These are phyloP conservation scores for Saccharomycopsis sp. DNA, from an alignment of 805 yeast genomes.

Conservation along the genomic window DNA sequence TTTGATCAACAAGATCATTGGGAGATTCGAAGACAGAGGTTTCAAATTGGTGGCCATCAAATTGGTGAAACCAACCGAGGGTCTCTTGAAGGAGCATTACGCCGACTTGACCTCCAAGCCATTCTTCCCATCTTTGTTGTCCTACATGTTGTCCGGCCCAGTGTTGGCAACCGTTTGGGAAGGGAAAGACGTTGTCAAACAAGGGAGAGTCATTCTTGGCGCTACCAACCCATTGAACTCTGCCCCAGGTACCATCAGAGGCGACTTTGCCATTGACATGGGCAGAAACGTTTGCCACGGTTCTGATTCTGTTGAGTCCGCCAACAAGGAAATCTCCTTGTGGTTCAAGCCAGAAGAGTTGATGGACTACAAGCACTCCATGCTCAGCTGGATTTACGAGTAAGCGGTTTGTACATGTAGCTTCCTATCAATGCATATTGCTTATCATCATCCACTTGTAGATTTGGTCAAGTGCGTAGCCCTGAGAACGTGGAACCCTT, in stretches of 20 bases:
- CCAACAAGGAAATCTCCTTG: conserved; percentile 87
- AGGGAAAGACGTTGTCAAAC: conserved; percentile 99
- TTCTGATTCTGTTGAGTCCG: conserved; percentile 97
- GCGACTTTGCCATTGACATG: conserved; percentile 96
- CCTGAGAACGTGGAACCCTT: too few relatives aligned
- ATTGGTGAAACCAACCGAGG: conserved; percentile 80
- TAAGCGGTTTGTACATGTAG: too few relatives aligned
- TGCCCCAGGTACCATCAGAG: conserved; percentile 99
- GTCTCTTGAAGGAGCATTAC: conserved; percentile 86
- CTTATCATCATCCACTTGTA: too few relatives aligned
- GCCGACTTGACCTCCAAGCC: conserved; percentile 92
- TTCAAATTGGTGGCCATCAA: conserved; percentile 95
- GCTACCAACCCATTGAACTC: conserved; percentile 97
- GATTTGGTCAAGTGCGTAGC: too few relatives aligned
- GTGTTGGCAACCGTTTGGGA: conserved; percentile 99
- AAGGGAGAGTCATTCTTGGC: conserved; percentile 95
- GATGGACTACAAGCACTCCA: conserved; percentile 81
- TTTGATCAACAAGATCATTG: conserved; percentile 76
- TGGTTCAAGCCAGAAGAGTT: conserved; percentile 99
- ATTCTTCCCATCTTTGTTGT: conserved; percentile 93
- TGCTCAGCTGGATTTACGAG: conserved; percentile 90
- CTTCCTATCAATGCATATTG: too few relatives aligned
- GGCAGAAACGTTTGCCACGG: conserved; percentile 99
- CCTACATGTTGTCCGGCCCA: conserved; percentile 98
- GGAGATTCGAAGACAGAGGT: conserved; percentile 95